Base-by-base conservation (phyloP, 108 stramenopile genomes). In the Nitzschia sp. region DNA sequence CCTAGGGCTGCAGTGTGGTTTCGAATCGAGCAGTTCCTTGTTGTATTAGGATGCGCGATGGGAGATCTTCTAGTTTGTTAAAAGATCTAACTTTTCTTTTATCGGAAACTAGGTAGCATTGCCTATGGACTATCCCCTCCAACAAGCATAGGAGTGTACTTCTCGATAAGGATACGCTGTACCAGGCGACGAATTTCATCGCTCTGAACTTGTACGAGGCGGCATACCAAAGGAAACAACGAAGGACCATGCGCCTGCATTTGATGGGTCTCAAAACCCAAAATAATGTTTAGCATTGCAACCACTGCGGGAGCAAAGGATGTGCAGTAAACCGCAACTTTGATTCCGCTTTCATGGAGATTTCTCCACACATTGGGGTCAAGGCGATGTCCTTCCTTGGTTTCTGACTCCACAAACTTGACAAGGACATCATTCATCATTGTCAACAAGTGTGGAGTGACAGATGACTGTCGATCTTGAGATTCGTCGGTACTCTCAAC, bases 261-360 rank as follows among this genome's bases (percentile, higher is more conserved):
- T 40, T 87, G 80, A 9, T 82, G 78, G 10, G 57, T 34, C 26
- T 78, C 75, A 37, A 93, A 65, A 7, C 57, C 65, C n/a, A 75
- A 55, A 51, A 93, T 80, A 21, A 70, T 71, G 29, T 86, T 66
- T 19, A 93, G 72, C 40, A 93, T 75, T n/a, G 76, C 63, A 7
- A 88, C 83, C 10, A 89, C 83, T 38, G 88, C 89, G 24, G 77
- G 79, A 19, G 83, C 87, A 79, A 87, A 93, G 1, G 85, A 90
- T 34, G 92, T 93, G 62, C 92, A 93, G 57, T 88, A 89, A 26
- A 84, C 57, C 0, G 92, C 92, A 24, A 89, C 79, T 71, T 93
- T 90, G 41, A 86, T 80, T 11, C 87, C 86, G 53, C 89, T 84
- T 65, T 92, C 91, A 41, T 63, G 78, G 0, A 78, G 75, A 68